Evolutionary conservation across 106 monocot species (phyloP), one percentile per base, ranked within the genome.

Genomic region (Hemerocallis citrina): DNA sequence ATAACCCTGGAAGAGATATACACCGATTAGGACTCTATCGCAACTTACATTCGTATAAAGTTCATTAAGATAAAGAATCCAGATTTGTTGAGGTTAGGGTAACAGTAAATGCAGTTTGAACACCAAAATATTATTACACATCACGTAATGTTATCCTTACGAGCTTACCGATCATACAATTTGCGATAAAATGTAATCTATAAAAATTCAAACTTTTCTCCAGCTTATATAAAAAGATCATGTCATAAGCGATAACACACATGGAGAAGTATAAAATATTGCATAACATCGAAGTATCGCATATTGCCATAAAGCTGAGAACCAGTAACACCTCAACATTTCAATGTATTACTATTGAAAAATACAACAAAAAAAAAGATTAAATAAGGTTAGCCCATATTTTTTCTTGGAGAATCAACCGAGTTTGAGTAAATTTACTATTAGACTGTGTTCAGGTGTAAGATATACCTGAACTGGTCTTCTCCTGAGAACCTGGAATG

Each of bases 401-500:
- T 15, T 54, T 0, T 16, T 31, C 7, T 5, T 54, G 15, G 29
- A 16, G 15, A 32, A 20, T 15, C 31, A n/a, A n/a, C 30, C 32
- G 54, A 32, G 31, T 6, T 54, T 52, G 10, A 29, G 31, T 14
- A 54, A 14, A 20, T 29, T 29, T 25, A 24, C 9, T 24, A 49
- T 23, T 49, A 25, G 34, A 35, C 34, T 19, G 8, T 59, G 7
- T 15, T 59, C 37, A 59, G 11, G 39, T 5, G 11, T 40, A 33
- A 25, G 14, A 17, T 39, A 22, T 59, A 91, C 95, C 95, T 91
- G 96, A 14, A 98, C 91, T 44, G 91, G 96, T 49, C 88, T 98
- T 81, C 96, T 87, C 49, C 96, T 76, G 66, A 98, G 66, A 64
- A 98, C 91, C 65, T 92, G 96, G 69, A 98, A 98, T 77, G 96